phyloP scores from a whole-genome alignment of 2,329 filamentous ascomycete species.

The Fusarium buharicum region DNA sequence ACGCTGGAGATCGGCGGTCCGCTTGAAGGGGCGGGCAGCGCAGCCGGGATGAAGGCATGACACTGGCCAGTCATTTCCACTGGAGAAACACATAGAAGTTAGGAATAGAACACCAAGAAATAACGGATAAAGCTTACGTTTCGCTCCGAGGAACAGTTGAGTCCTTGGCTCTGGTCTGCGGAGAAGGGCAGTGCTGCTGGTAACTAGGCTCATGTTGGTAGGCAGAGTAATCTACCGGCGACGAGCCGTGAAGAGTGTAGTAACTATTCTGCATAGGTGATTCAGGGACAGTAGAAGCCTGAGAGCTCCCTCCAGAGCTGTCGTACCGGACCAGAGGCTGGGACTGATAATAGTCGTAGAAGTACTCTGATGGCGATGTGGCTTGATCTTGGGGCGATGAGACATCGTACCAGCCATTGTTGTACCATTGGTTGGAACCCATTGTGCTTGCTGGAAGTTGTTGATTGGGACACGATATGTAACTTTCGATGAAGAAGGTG shows the following conservation, averaged over 20 bases:
- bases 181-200: conserved; percentile 24
- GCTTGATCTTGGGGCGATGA: conserved; percentile 37
- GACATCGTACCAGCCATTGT: conserved; percentile 22
- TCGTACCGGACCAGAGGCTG: conserved; percentile 44
- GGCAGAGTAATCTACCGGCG: conserved; percentile 17
- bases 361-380: conserved; percentile 33
- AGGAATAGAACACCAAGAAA: not conserved
- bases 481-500: conserved; percentile 1
- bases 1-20: conserved; percentile 65
- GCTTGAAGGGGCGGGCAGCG: conserved; percentile 58
- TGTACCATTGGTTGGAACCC: conserved; percentile 31
- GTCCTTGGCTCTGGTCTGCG: conserved; percentile 5
- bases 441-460: conserved; percentile 17
- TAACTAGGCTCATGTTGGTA: conserved; percentile 23
- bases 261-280: conserved; percentile 41
- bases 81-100: conserved; percentile 17
- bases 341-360: conserved; percentile 38
- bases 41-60: conserved; percentile 56
- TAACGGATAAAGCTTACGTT: conserved; percentile 21
- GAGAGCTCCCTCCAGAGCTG: conserved; percentile 48
- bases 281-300: conserved; percentile 41
- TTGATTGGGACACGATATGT: not conserved
- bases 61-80: conserved; percentile 49
- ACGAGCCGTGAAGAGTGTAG: conserved; percentile 31
- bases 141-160: conserved; percentile 20